Percentiles rank a stretch among this genome's conserved stretches.
Conservation (phyloP, 2,329 filamentous ascomycete species). For the Neoscytalidium dimidiatum region DNA sequence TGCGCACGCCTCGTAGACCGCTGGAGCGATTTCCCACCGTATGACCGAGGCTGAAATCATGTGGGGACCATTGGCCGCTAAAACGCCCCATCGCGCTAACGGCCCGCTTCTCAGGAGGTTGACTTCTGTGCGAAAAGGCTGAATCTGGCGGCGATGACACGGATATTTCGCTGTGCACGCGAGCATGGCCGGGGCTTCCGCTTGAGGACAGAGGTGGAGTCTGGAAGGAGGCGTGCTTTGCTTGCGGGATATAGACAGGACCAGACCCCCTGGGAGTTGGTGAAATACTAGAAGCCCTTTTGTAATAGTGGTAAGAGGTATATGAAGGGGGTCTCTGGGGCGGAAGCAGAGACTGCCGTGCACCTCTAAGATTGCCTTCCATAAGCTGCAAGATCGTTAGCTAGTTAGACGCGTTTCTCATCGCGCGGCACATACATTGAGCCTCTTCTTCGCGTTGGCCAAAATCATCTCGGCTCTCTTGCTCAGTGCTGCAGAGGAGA, state of each 20-base stretch:
- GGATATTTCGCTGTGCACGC: constrained; percentile 45
- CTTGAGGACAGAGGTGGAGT: constrained; percentile 32
- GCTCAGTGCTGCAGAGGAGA: constrained; percentile 75
- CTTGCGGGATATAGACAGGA: constrained; percentile 15
- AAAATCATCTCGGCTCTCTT: constrained; percentile 86
- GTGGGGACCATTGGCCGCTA: constrained; percentile 39
- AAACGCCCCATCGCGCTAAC: constrained; percentile 41
- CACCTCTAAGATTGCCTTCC: constrained; percentile 86
- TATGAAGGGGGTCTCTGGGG: constrained; percentile 41
- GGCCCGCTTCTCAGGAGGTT: constrained; percentile 34
- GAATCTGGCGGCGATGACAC: constrained; percentile 33
- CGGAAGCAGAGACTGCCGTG: constrained; percentile 66
- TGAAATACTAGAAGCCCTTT: constrained; percentile 33
- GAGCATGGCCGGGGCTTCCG: constrained; percentile 37
- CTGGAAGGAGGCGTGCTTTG: constrained; percentile 1
- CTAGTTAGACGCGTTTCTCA: not conserved
- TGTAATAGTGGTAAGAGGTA: constrained; percentile 44
- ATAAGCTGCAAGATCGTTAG: constrained; percentile 66
- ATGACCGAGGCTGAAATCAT: constrained; percentile 23
- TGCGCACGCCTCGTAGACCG: constrained; percentile 39
- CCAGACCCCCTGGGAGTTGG: constrained; percentile 32
- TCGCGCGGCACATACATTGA: constrained; percentile 66
- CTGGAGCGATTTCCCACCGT: constrained; percentile 9
- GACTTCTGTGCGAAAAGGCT: constrained; percentile 21
- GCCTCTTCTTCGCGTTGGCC: constrained; percentile 84